These are phyloP conservation scores for Cytospora piceae DNA, from an alignment of 2,329 filamentous ascomycete genomes.

Conservation along the genomic window DNA sequence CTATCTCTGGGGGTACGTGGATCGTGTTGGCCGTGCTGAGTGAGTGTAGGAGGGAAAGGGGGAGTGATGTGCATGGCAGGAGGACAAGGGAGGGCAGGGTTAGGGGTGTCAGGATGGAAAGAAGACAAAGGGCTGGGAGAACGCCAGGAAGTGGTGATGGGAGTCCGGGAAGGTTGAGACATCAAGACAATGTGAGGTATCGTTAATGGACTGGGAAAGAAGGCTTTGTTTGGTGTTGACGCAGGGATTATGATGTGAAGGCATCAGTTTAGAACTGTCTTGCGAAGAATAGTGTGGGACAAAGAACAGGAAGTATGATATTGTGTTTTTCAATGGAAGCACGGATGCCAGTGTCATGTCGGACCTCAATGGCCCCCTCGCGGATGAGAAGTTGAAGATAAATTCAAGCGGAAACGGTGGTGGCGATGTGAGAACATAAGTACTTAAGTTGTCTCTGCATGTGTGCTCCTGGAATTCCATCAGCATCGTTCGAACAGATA, in stretches of 20 bases:
- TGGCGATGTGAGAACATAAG: background rate
- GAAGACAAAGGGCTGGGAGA: slow-evolving; percentile 4
- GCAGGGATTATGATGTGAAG: background rate
- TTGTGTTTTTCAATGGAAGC: background rate
- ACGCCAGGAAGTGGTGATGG: slow-evolving; percentile 9
- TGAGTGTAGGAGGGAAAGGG: slow-evolving; percentile 36
- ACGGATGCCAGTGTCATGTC: background rate
- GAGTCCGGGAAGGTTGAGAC: slow-evolving; percentile 3
- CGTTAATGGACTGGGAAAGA: background rate
- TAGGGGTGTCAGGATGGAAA: background rate
- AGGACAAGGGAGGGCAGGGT: background rate
- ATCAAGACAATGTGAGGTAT: background rate
- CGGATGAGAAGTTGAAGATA: background rate
- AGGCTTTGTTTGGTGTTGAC: background rate
- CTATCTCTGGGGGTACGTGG: slow-evolving; percentile 45
- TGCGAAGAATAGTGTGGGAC: slow-evolving; percentile 3
- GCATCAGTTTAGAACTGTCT: background rate
- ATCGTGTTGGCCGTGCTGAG: slow-evolving; percentile 38
- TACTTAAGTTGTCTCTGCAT: background rate
- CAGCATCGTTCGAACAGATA: background rate
- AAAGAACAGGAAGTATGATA: background rate
- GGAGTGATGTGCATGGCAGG: background rate
- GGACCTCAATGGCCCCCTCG: background rate
- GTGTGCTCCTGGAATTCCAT: background rate
- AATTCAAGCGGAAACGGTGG: background rate